phyloP scores from a whole-genome alignment of 2,329 filamentous ascomycete species.

The Hawksworthiomyces lignivorus region DNA sequence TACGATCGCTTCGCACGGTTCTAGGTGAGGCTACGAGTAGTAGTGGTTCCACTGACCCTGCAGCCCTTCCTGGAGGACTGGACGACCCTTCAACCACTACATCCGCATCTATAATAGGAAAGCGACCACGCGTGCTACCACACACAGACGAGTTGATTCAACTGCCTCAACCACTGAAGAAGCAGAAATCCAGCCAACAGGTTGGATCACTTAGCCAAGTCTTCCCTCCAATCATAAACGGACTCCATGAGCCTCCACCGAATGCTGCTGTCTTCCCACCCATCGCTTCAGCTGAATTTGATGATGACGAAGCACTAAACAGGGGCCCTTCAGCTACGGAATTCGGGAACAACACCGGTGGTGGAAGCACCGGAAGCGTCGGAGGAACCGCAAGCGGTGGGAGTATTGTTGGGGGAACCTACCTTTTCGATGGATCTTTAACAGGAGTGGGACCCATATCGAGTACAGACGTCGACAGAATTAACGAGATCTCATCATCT shows the following conservation, averaged over 20 bases:
- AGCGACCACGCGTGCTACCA: conserved; percentile 13
- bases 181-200: conserved; percentile 52
- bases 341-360: conserved; percentile 23
- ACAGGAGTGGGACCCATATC: conserved; percentile 13
- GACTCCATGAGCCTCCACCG: conserved; percentile 54
- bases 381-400: too few species aligned
- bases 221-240: conserved; percentile 59
- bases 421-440: conserved; percentile 5
- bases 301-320: conserved; percentile 35
- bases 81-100: conserved; percentile 23
- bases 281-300: conserved; percentile 50
- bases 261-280: conserved; percentile 56
- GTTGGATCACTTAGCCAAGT: conserved; percentile 25
- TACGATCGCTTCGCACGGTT: conserved; percentile 8
- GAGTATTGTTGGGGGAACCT: background rate
- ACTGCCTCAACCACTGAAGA: conserved; percentile 56
- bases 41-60: background rate
- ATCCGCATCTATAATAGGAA: conserved; percentile 9
- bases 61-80: conserved; percentile 18
- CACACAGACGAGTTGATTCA: conserved; percentile 55
- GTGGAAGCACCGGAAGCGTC: background rate
- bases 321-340: conserved; percentile 35
- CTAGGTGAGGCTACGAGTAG: background rate
- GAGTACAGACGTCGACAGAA: conserved; percentile 19
- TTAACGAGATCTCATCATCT: conserved; percentile 6